Conservation (phyloP, 2,329 filamentous ascomycete species). For the Trichophyton benhamiae region DNA sequence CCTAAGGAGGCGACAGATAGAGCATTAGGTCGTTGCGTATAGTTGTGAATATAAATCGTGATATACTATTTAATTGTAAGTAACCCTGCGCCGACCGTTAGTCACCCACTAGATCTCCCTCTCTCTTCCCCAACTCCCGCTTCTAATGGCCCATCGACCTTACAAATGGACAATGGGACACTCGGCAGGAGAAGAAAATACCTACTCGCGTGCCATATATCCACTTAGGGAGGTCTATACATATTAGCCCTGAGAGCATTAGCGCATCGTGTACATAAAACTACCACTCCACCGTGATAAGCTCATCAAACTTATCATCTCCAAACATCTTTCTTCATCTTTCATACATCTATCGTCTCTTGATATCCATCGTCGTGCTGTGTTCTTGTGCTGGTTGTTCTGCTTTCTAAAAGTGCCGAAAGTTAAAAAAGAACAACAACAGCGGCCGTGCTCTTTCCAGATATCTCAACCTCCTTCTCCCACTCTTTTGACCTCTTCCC, state of each 20-base stretch:
- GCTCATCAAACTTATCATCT: background rate
- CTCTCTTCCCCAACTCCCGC: conserved; percentile 40
- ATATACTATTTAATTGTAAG: background rate
- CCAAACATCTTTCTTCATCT: background rate
- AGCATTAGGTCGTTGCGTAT: conserved; percentile 37
- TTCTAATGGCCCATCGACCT: conserved; percentile 55
- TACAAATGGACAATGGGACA: conserved; percentile 50
- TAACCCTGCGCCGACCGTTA: background rate
- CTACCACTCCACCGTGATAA: background rate
- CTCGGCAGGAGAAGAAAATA: conserved; percentile 55
- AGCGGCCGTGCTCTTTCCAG: conserved; percentile 1
- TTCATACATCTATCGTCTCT: background rate
- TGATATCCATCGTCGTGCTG: background rate
- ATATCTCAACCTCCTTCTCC: background rate
- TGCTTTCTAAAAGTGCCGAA: background rate
- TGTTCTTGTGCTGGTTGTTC: background rate
- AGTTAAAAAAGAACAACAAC: background rate
- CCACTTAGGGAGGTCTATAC: conserved; percentile 17
- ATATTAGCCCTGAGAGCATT: conserved; percentile 2
- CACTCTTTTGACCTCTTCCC: background rate
- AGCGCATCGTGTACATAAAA: conserved; percentile 7
- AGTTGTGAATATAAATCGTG: conserved; percentile 3
- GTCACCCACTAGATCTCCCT: conserved; percentile 9
- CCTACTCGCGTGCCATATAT: conserved; percentile 25
- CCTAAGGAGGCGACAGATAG: conserved; percentile 54